These are phyloP conservation scores for Corymbia citriodora DNA, from an alignment of 441 rosid genomes.

Conservation along the genomic window DNA sequence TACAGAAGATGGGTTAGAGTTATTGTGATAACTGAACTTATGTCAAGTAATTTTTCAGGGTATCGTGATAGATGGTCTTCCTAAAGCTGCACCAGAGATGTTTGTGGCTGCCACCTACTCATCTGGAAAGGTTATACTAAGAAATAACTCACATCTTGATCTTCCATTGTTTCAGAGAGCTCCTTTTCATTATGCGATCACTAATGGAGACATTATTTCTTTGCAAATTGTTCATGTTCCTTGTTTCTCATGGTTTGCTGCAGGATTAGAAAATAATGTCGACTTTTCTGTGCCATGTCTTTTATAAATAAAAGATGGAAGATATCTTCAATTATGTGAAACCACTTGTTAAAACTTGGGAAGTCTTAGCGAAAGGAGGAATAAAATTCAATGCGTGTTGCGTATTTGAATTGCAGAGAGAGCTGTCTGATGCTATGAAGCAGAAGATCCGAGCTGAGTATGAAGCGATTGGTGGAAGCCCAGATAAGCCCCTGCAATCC, in stretches of 20 bases:
- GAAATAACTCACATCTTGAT: not conserved
- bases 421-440: slow-evolving; percentile 78
- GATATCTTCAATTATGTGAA: slow-evolving; percentile 31
- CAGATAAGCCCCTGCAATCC: slow-evolving; percentile 62
- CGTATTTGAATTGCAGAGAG: slow-evolving; percentile 63
- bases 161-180: not conserved
- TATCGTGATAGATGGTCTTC: slow-evolving; percentile 30
- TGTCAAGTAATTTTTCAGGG: slow-evolving; percentile 41
- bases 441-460: slow-evolving; percentile 87
- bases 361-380: slow-evolving; percentile 25
- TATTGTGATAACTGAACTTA: not conserved
- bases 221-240: slow-evolving; percentile 25
- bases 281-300: slow-evolving; percentile 40
- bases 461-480: slow-evolving; percentile 74
- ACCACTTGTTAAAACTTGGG: slow-evolving; percentile 16
- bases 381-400: slow-evolving; percentile 34
- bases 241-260: slow-evolving; percentile 33
- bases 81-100: slow-evolving; percentile 45
- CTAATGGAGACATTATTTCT: not conserved
- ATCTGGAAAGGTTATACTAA: slow-evolving; percentile 54
- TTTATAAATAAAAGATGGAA: slow-evolving; percentile 39
- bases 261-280: slow-evolving; percentile 46
- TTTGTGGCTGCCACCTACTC: slow-evolving; percentile 82
- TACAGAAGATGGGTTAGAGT: not conserved
- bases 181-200: not conserved